A percentile compares a stretch with the other conserved stretches of the same genome.
These are phyloP conservation scores for Myriosclerotinia curreyana DNA, from an alignment of 2,329 filamentous ascomycete species.

Conservation along the genomic window DNA sequence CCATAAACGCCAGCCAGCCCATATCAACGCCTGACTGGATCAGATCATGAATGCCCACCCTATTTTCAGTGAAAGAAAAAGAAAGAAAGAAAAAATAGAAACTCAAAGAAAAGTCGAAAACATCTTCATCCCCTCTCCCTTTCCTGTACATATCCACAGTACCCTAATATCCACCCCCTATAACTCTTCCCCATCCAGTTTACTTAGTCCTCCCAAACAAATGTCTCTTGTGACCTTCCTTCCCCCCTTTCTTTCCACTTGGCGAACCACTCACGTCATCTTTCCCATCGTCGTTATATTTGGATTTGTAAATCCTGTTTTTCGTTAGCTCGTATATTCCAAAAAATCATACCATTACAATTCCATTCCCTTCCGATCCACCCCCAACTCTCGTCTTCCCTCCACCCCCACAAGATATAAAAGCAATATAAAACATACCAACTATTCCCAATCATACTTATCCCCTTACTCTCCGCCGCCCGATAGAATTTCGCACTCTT, in stretches of 20 bases:
- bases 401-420: background rate
- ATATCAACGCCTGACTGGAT: too few species aligned
- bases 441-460: conserved; percentile 97
- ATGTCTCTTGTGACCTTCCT: conserved; percentile 71
- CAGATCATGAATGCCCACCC: too few species aligned
- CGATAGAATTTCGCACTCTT: conserved; percentile 91
- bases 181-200: background rate
- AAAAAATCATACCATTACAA: background rate
- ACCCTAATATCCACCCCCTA: background rate
- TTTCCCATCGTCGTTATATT: conserved; percentile 70
- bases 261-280: conserved; percentile 32
- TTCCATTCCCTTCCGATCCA: background rate
- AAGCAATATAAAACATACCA: conserved; percentile 63
- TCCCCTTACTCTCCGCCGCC: conserved; percentile 84
- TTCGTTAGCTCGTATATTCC: background rate
- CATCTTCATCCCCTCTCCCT: background rate
- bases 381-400: background rate
- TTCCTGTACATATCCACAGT: conserved; percentile 5
- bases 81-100: background rate
- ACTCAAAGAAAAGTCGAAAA: conserved; percentile 2
- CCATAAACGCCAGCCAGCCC: too few species aligned
- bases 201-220: conserved; percentile 58
- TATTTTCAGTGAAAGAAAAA: background rate
- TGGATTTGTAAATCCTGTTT: conserved; percentile 89
- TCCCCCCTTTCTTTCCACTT: conserved; percentile 40